Conservation (phyloP, 371 early-diverging fungal genomes). For the Syncephalastrum racemosum region DNA sequence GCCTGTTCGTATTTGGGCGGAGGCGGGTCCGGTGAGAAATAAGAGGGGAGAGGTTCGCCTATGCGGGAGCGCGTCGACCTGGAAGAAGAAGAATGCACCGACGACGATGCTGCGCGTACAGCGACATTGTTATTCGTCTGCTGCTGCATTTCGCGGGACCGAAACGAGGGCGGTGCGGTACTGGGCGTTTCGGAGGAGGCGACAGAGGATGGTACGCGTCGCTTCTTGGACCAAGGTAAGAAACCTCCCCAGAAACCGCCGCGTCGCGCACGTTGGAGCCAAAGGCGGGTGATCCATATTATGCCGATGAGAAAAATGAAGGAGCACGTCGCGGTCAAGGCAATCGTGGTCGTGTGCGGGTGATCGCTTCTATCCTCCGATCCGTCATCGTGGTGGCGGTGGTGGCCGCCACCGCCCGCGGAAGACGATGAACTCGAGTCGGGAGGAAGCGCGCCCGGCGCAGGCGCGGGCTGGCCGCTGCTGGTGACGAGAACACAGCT, state of each 20-base stretch:
- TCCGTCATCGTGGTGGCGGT: slow-evolving; percentile 11
- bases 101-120: slow-evolving; percentile 6
- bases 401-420: slow-evolving; percentile 5
- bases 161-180: slow-evolving; percentile 40
- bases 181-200: slow-evolving; percentile 17
- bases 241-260: not conserved
- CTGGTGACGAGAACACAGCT: slow-evolving; percentile 29
- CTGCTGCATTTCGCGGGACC: slow-evolving; percentile 26
- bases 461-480: slow-evolving; percentile 22
- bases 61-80: slow-evolving; percentile 18
- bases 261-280: slow-evolving; percentile 9
- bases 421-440: not conserved
- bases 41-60: slow-evolving; percentile 36
- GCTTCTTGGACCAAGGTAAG: not conserved
- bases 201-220: slow-evolving; percentile 5
- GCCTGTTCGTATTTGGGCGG: slow-evolving; percentile 52
- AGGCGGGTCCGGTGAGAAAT: slow-evolving; percentile 31
- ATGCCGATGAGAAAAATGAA: slow-evolving; percentile 21
- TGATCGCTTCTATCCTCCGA: not conserved
- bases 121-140: no score
- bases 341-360: slow-evolving; percentile 20
- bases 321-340: slow-evolving; percentile 24
- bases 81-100: not conserved
- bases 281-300: slow-evolving; percentile 17
- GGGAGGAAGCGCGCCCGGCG: slow-evolving; percentile 19